phyloP scores from a whole-genome alignment of 106 monocot species.

The Apostasia shenzhenica region DNA sequence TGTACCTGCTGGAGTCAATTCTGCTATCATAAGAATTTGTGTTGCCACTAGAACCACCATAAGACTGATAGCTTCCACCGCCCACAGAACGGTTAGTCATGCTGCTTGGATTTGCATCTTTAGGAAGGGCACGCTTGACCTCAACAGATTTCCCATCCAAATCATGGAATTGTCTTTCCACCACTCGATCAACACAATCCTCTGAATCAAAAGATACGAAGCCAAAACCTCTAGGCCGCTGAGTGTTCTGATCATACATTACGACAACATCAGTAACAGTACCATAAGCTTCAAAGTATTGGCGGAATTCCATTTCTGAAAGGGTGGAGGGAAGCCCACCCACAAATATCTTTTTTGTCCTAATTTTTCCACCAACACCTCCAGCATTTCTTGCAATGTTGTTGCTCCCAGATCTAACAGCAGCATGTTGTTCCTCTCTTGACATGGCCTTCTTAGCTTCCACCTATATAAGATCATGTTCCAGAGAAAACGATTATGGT shows the following conservation, averaged over 20 bases:
- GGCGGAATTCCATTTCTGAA: conserved; percentile 26
- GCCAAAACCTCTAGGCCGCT: conserved; percentile 46
- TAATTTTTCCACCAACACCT: conserved; percentile 14
- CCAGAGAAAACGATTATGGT: too few relatives aligned
- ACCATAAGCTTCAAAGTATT: conserved; percentile 36
- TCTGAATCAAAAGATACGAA: conserved; percentile 35
- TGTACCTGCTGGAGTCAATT: conserved; percentile 56
- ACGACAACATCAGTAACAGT: conserved; percentile 32
- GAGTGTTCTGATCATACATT: conserved; percentile 47
- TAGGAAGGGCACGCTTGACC: conserved; percentile 36
- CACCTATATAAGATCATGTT: conserved; percentile 17
- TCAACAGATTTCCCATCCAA: conserved; percentile 28
- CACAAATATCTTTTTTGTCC: conserved; percentile 43
- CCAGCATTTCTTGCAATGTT: conserved; percentile 6
- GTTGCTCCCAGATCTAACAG: conserved; percentile 12
- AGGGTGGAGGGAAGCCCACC: conserved; percentile 30
- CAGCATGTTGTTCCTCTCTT: conserved; percentile 29
- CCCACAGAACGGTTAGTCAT: conserved; percentile 31
- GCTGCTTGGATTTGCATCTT: conserved; percentile 37
- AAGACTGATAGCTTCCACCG: conserved; percentile 51
- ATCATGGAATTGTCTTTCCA: conserved; percentile 30
- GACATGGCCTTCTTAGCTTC: conserved; percentile 45
- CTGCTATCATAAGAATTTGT: conserved; percentile 67
- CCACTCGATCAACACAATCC: conserved; percentile 24
- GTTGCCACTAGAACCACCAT: conserved; percentile 39